These are phyloP conservation scores for Trypanosomatidae sp. DNA, from an alignment of 208 protist species.

Conservation along the genomic window DNA sequence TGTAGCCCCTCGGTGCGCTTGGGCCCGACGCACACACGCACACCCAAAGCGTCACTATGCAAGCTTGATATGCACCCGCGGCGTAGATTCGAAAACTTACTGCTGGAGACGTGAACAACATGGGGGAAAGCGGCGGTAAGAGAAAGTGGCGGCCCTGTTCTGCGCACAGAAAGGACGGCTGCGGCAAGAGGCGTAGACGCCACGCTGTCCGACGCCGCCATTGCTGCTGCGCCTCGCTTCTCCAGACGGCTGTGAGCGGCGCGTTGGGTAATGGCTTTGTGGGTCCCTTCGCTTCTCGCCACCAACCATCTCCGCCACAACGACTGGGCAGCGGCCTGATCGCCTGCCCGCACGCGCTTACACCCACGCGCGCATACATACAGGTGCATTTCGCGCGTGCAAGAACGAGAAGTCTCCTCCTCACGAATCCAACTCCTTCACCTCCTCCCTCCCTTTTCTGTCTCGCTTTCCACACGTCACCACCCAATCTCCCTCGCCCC, in stretches of 20 bases:
- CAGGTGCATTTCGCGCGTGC: not conserved
- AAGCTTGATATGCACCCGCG: not conserved
- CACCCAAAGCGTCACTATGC: not conserved
- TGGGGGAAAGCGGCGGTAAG: not conserved
- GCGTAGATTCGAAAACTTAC: not conserved
- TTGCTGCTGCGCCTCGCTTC: not conserved
- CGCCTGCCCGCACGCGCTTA: not conserved
- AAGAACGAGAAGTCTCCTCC: not conserved
- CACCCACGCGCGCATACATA: not conserved
- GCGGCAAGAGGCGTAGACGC: no score
- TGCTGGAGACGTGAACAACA: not conserved
- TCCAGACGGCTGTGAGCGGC: not conserved
- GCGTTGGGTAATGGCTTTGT: not conserved
- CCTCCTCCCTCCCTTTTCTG: not conserved
- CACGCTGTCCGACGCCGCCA: not conserved
- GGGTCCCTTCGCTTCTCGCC: not conserved
- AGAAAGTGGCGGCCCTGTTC: not conserved
- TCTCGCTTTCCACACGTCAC: not conserved
- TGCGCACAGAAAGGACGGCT: not conserved
- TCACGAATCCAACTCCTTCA: not conserved
- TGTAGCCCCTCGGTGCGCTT: not conserved
- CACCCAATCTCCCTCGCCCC: no score
- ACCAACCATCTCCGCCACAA: not conserved
- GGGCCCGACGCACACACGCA: not conserved
- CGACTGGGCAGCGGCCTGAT: not conserved